phyloP scores from a whole-genome alignment of 441 rosid species.

The Isatis lusitanica region DNA sequence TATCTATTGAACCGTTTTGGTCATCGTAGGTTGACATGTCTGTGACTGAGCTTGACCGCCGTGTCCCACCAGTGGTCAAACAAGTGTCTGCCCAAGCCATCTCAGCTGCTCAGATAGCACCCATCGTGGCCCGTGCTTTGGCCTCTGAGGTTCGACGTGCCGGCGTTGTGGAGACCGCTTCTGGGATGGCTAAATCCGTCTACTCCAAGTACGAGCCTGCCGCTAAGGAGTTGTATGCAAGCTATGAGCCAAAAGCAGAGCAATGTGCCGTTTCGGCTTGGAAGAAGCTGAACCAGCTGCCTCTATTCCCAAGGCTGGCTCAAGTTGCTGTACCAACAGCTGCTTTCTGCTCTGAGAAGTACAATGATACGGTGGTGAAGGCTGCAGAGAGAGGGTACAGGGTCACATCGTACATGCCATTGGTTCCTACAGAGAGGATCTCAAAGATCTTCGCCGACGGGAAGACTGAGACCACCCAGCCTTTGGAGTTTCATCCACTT shows the following conservation, averaged over 20 bases:
- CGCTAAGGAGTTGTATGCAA: slow-evolving; percentile 75
- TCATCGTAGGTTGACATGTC: slow-evolving; percentile 72
- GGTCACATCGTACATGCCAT: slow-evolving; percentile 71
- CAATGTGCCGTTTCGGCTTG: slow-evolving; percentile 77
- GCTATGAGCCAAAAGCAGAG: slow-evolving; percentile 87
- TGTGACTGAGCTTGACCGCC: slow-evolving; percentile 54
- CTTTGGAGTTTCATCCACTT: slow-evolving; percentile 38
- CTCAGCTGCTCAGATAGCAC: slow-evolving; percentile 72
- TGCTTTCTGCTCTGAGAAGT: slow-evolving; percentile 75
- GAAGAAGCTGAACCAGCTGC: slow-evolving; percentile 79
- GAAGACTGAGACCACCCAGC: slow-evolving; percentile 35
- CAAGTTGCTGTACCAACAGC: slow-evolving; percentile 80
- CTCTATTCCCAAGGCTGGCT: slow-evolving; percentile 77
- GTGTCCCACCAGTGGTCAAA: slow-evolving; percentile 66
- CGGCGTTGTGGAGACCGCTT: slow-evolving; percentile 73
- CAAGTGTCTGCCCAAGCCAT: slow-evolving; percentile 73
- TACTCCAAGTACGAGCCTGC: slow-evolving; percentile 75
- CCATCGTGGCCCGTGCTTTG: slow-evolving; percentile 57
- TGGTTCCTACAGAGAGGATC: slow-evolving; percentile 84
- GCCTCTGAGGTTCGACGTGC: slow-evolving; percentile 71
- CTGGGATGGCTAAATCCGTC: slow-evolving; percentile 66
- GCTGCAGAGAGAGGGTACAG: slow-evolving; percentile 79
- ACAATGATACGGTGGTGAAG: slow-evolving; percentile 66
- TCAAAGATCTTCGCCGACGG: slow-evolving; percentile 60
- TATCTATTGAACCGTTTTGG: background rate